Evolutionary conservation across 805 yeast genomes (phyloP).

Genomic region (Kregervanrija pseudodelftensis): DNA sequence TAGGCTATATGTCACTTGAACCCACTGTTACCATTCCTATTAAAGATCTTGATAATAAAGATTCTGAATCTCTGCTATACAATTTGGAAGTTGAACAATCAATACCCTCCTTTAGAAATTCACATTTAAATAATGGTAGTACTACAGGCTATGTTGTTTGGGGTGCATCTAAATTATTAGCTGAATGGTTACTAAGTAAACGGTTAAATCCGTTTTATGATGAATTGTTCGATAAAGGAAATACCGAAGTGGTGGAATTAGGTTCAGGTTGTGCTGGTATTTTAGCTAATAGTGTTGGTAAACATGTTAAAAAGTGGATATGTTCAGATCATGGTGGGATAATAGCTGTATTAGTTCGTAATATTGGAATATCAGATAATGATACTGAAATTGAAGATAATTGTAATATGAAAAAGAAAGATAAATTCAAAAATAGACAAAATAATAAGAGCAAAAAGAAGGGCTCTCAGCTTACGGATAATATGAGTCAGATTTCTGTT

Average conservation of each 20-base stretch:
- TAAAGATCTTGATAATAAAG: not conserved
- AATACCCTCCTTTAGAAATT: slow-evolving; percentile 23
- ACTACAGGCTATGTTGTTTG: slow-evolving; percentile 65
- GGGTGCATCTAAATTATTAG: slow-evolving; percentile 42
- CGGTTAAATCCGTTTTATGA: slow-evolving; percentile 23
- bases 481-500: slow-evolving; percentile 31
- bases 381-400: not conserved
- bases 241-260: slow-evolving; percentile 39
- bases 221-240: slow-evolving; percentile 11
- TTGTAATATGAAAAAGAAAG: slow-evolving; percentile 25
- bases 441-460: too few relatives aligned
- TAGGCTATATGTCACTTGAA: not conserved
- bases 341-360: slow-evolving; percentile 40
- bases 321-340: slow-evolving; percentile 56
- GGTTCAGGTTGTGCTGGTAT: slow-evolving; percentile 60
- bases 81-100: slow-evolving; percentile 25
- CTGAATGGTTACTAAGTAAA: slow-evolving; percentile 44
- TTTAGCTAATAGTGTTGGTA: slow-evolving; percentile 34
- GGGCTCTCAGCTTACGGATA: too few relatives aligned
- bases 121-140: slow-evolving; percentile 27
- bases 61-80: not conserved
- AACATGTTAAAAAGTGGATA: slow-evolving; percentile 31
- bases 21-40: not conserved
- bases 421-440: too few relatives aligned
- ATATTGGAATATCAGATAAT: slow-evolving; percentile 25